Percentiles rank a stretch among this genome's conserved stretches.
Evolutionary conservation across 345 rosid species (phyloP).

Genomic region (Euphorbia peplus): DNA sequence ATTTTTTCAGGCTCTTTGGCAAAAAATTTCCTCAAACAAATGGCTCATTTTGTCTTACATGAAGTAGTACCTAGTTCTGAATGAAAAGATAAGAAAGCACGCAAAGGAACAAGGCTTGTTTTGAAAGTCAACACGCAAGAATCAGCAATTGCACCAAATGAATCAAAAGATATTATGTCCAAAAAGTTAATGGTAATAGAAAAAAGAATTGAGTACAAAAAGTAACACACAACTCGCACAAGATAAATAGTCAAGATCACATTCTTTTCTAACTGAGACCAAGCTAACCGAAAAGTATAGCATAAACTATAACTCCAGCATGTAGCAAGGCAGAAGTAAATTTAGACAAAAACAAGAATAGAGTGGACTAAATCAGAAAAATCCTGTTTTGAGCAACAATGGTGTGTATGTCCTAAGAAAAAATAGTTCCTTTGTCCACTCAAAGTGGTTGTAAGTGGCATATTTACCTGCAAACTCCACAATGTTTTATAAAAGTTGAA

Average conservation of each 20-base stretch:
- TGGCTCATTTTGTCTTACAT: background rate
- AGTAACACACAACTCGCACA: background rate
- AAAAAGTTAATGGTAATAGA: too few species aligned
- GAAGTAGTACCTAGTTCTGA: background rate
- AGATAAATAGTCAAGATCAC: background rate
- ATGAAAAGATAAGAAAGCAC: background rate
- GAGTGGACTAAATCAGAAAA: background rate
- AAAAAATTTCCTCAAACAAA: background rate
- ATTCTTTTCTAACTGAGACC: background rate
- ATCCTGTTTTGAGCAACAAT: background rate
- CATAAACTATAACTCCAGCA: background rate
- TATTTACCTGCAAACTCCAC: conserved; percentile 92
- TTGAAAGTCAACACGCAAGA: background rate
- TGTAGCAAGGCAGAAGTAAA: background rate
- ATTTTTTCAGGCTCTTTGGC: background rate
- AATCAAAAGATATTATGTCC: background rate
- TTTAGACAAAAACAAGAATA: background rate
- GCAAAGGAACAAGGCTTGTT: background rate
- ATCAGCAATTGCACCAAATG: background rate
- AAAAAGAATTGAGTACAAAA: background rate
- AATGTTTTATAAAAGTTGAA: conserved; percentile 95
- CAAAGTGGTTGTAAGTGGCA: conserved; percentile 6
- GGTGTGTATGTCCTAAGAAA: background rate
- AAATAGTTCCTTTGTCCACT: background rate
- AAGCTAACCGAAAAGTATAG: background rate